phyloP scores from a whole-genome alignment of 768 basidiomycete species.

The Boletus bicolor region DNA sequence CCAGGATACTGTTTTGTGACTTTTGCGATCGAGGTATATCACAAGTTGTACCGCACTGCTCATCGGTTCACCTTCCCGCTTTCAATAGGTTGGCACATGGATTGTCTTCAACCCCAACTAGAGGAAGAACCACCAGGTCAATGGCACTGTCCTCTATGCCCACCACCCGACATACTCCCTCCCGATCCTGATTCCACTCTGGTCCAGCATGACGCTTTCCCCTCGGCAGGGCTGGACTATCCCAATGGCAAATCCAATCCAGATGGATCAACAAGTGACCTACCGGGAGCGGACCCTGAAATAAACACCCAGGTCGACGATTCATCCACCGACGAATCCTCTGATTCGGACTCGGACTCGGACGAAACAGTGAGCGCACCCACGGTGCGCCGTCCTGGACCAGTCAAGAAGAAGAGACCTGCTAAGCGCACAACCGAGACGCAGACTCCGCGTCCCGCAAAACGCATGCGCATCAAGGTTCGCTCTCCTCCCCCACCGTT shows the following conservation, averaged over 20 bases:
- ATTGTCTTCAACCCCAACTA: slow-evolving; percentile 73
- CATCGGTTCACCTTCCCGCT: slow-evolving; percentile 1
- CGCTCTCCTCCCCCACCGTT: slow-evolving; percentile 34
- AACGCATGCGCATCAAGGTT: slow-evolving; percentile 48
- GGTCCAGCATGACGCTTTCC: slow-evolving; percentile 41
- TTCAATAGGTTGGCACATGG: slow-evolving; percentile 74
- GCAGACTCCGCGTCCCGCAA: slow-evolving; percentile 33
- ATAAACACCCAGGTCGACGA: slow-evolving; percentile 36
- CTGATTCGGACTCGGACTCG: slow-evolving; percentile 31
- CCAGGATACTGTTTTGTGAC: slow-evolving; percentile 86
- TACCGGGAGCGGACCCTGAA: slow-evolving; percentile 24
- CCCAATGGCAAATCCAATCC: slow-evolving; percentile 21
- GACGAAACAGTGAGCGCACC: slow-evolving; percentile 20
- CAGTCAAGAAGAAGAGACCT: slow-evolving; percentile 30
- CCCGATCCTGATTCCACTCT: slow-evolving; percentile 2
- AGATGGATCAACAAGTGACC: slow-evolving; percentile 30
- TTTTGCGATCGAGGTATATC: slow-evolving; percentile 80
- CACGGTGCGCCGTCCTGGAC: slow-evolving; percentile 9
- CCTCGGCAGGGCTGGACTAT: slow-evolving; percentile 29
- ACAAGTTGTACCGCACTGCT: slow-evolving; percentile 5
- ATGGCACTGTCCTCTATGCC: slow-evolving; percentile 75
- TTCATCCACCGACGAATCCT: slow-evolving; percentile 34
- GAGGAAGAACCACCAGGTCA: slow-evolving; percentile 67
- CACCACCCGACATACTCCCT: slow-evolving; percentile 27
- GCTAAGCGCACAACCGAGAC: slow-evolving; percentile 23